Evolutionary conservation across 2,329 filamentous ascomycete species (phyloP).

Genomic region (Pyricularia pennisetigena): DNA sequence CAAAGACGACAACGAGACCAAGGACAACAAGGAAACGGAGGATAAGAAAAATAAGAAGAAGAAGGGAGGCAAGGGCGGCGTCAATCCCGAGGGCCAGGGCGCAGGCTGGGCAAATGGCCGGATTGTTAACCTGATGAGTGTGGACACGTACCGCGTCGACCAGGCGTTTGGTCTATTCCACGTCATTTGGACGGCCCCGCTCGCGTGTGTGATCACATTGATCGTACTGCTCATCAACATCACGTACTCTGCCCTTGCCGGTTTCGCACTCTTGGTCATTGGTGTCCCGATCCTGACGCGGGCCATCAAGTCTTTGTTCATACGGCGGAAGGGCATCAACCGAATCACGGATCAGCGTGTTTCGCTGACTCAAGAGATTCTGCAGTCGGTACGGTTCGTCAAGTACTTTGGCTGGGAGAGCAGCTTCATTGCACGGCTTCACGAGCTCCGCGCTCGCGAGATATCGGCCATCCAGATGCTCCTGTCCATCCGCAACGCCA

Average conservation of each 20-base stretch:
- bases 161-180: constrained; percentile 85
- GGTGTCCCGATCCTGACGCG: constrained; percentile 68
- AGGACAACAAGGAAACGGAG: background rate
- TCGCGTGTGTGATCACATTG: constrained; percentile 70
- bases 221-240: constrained; percentile 77
- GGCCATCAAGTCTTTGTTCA: constrained; percentile 68
- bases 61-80: constrained; percentile 27
- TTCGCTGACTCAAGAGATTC: constrained; percentile 81
- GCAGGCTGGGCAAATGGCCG: constrained; percentile 87
- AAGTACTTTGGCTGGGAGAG: constrained; percentile 96
- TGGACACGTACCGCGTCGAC: constrained; percentile 88
- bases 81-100: constrained; percentile 45
- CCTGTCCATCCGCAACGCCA: constrained; percentile 72
- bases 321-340: constrained; percentile 71
- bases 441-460: constrained; percentile 64
- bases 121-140: constrained; percentile 88
- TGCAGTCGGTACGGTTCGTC: constrained; percentile 86
- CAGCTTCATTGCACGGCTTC: constrained; percentile 70
- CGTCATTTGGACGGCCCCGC: constrained; percentile 78
- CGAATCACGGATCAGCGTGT: constrained; percentile 90
- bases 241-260: constrained; percentile 80
- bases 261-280: constrained; percentile 73
- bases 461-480: constrained; percentile 78
- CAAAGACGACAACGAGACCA: constrained; percentile 33
- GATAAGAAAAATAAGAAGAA: constrained; percentile 14